These are phyloP conservation scores for Fusarium sp. DNA, from an alignment of 2,329 filamentous ascomycete species.

Conservation along the genomic window DNA sequence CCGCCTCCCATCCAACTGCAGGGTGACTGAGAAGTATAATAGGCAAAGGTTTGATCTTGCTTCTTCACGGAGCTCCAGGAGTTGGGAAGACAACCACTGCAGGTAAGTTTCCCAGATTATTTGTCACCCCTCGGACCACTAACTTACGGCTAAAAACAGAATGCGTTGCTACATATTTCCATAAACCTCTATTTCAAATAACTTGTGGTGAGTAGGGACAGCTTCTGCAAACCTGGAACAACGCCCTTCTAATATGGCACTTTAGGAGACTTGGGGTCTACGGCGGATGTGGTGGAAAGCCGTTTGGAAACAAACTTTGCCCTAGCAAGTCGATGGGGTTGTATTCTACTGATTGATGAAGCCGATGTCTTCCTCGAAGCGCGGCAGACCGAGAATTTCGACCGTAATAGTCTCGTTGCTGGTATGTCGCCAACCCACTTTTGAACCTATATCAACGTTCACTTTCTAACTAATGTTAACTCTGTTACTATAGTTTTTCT, in stretches of 20 bases:
- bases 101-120: not conserved
- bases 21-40: accelerated
- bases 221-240: not conserved
- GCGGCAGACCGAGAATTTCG: slow-evolving; percentile 15
- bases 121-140: too few relatives aligned
- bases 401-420: slow-evolving; percentile 23
- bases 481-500: not conserved
- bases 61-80: slow-evolving; percentile 21
- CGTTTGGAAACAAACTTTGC: slow-evolving; percentile 17
- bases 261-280: not conserved
- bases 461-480: too few relatives aligned
- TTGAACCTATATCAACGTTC: not conserved
- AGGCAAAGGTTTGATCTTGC: slow-evolving; percentile 20
- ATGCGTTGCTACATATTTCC: slow-evolving; percentile 25
- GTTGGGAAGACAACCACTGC: slow-evolving; percentile 29
- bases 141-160: not conserved
- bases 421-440: not conserved
- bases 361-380: slow-evolving; percentile 22
- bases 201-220: slow-evolving; percentile 19
- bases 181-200: slow-evolving; percentile 14
- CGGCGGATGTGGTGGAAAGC: slow-evolving; percentile 7
- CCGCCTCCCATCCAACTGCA: accelerated
- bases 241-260: accelerated
- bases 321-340: slow-evolving; percentile 20
- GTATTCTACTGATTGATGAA: slow-evolving; percentile 27